Percentiles rank a stretch among this genome's conserved stretches.
phyloP scores from a whole-genome alignment of 192 early-diverging fungal species.

The Backusella tarrabulga region DNA sequence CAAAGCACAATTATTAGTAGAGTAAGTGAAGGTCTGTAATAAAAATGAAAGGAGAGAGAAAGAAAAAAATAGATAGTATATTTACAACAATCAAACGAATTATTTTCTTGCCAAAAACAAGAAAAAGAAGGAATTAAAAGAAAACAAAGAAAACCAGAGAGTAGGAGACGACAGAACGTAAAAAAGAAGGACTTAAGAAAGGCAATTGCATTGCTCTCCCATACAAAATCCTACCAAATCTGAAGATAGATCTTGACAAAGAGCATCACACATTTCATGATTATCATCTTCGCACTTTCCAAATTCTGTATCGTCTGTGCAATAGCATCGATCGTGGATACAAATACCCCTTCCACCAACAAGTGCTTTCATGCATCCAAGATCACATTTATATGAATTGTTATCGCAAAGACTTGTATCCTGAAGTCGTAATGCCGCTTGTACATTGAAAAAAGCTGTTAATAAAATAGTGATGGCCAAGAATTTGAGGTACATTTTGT shows the following conservation, averaged over 20 bases:
- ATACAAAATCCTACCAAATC: constrained; percentile 11
- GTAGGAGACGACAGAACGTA: background rate
- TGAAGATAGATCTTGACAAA: constrained; percentile 17
- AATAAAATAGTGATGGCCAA: background rate
- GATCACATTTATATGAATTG: background rate
- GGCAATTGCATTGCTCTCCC: constrained; percentile 13
- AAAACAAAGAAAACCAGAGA: background rate
- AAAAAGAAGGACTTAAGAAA: background rate
- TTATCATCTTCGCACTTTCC: constrained; percentile 18
- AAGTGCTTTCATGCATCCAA: background rate
- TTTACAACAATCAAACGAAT: background rate
- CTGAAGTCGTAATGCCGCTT: background rate
- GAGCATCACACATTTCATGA: constrained; percentile 13
- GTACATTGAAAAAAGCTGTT: background rate
- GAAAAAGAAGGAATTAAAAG: background rate
- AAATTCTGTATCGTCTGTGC: constrained; percentile 4
- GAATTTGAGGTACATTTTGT: background rate
- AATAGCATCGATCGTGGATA: constrained; percentile 10
- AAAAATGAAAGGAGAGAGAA: background rate
- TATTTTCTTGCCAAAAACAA: background rate
- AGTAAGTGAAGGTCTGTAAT: background rate
- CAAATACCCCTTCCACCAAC: constrained; percentile 12
- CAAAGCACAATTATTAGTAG: background rate
- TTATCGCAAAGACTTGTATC: background rate
- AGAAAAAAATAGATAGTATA: background rate